phyloP scores from a whole-genome alignment of 129 eudicot genomes.

The Helichrysum umbraculigerum region DNA sequence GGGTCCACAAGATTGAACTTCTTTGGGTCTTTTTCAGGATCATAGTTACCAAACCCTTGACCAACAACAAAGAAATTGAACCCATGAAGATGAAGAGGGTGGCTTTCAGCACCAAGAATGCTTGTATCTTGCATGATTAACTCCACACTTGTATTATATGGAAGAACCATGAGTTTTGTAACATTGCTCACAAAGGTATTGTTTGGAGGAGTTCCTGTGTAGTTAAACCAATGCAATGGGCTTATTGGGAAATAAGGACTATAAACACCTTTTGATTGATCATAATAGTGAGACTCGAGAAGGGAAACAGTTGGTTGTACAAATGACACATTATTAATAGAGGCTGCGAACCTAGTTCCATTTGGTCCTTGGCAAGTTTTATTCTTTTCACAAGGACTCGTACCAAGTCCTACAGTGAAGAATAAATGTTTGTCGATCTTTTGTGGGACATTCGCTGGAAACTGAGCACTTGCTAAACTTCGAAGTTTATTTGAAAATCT shows the following conservation, averaged over 20 bases:
- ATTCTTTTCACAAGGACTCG: not conserved
- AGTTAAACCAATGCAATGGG: not conserved
- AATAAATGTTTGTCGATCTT: not conserved
- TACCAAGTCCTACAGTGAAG: not conserved
- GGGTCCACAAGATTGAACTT: conserved; percentile 1
- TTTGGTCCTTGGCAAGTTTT: conserved; percentile 10
- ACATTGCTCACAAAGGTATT: not conserved
- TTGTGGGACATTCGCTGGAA: not conserved
- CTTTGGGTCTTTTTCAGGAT: conserved; percentile 5
- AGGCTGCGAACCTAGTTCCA: not conserved
- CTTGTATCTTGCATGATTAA: conserved; percentile 1
- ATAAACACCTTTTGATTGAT: conserved; percentile 8
- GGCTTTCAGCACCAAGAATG: conserved; percentile 3
- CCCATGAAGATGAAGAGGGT: conserved; percentile 12
- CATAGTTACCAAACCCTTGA: not conserved
- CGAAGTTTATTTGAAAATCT: not conserved
- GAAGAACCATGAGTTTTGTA: conserved; percentile 10
- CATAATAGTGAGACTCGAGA: conserved; percentile 1
- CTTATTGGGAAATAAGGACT: conserved; percentile 3
- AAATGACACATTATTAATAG: conserved; percentile 3
- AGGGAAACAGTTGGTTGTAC: conserved; percentile 8
- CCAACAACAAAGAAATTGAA: conserved; percentile 15
- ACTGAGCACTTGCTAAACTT: not conserved
- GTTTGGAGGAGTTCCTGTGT: not conserved
- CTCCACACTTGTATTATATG: not conserved